Evolutionary conservation across 2,329 filamentous ascomycete species (phyloP).

Genomic region (Ceratocystis variospora): DNA sequence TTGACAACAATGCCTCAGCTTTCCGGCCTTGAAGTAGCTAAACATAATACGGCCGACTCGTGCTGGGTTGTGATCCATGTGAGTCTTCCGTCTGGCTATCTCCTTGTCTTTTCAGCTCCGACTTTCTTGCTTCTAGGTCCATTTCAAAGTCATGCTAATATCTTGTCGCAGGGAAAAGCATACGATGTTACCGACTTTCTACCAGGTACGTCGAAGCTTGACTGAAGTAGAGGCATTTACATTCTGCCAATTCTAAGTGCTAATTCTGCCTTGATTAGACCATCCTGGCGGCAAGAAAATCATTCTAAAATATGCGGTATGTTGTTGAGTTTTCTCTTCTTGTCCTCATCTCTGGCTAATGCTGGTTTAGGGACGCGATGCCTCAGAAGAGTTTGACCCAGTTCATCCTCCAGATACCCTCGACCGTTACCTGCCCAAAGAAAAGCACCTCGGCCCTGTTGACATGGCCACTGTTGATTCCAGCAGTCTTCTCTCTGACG

Average conservation of each 20-base stretch:
- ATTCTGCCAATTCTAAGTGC: background rate
- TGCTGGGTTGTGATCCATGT: slow-evolving; percentile 88
- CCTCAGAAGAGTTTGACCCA: slow-evolving; percentile 80
- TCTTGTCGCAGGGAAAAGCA: slow-evolving; percentile 47
- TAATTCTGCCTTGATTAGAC: slow-evolving; percentile 34
- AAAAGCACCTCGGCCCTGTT: slow-evolving; percentile 78
- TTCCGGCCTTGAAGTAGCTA: slow-evolving; percentile 40
- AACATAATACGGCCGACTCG: slow-evolving; percentile 69
- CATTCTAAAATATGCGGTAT: slow-evolving; percentile 81
- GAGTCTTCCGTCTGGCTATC: slow-evolving; percentile 21
- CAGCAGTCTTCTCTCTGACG: slow-evolving; percentile 36
- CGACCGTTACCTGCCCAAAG: slow-evolving; percentile 66
- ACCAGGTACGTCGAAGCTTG: slow-evolving; percentile 38
- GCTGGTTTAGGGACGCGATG: slow-evolving; percentile 58
- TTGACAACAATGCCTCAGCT: slow-evolving; percentile 29
- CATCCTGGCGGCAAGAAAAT: slow-evolving; percentile 84
- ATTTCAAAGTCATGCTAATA: background rate
- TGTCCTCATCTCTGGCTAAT: background rate
- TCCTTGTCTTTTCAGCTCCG: background rate
- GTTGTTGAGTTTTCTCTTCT: slow-evolving; percentile 20
- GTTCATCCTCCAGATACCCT: slow-evolving; percentile 82
- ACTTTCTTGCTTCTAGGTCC: too few species aligned
- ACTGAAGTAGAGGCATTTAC: background rate
- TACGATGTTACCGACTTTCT: slow-evolving; percentile 86
- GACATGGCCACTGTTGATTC: slow-evolving; percentile 69